Base-by-base conservation (phyloP, 768 basidiomycete species). In the Tulasnella calospora region DNA sequence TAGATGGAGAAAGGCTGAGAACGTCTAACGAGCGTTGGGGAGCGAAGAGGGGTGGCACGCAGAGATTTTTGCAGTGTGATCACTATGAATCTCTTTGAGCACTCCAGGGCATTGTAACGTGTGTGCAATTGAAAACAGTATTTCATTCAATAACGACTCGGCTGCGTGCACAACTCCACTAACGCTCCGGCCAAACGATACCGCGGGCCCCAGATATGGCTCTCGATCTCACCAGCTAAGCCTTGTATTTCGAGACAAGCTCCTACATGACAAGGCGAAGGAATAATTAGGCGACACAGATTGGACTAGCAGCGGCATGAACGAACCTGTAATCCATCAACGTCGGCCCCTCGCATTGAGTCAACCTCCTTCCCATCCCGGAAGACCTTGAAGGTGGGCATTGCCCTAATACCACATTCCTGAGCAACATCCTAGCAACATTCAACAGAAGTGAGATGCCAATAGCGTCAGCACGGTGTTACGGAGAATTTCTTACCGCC, bases 1-100 rank as follows among this genome's bases (percentile, higher is more conserved):
- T 82, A 90, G 90, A 0, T 91, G 88, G 87, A 84, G 89, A 71
- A 87, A 87, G 79, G 88, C 86, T 35, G 86, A 88, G 76, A 90
- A 86, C 72, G 89, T 90, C 80, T 86, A 87, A 74, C 85, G 86
- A 70, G 87, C 89, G 10, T 81, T 89, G 40, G 87, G 89, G 81
- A 83, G 84, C 70, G 90, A 92, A 83, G 78, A 90, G 12, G 83
- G 78, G 1, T 91, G 89, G 80, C 91, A 91, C 80, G 84, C 88
- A 78, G 82, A 85, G 27, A 85, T 90, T 3, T 85, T 86, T n/a
- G n/a, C n/a, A 73, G 81, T 79, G 21, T 75, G 82, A 19, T 23
- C n/a, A 30, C 9, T 61, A 12, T 13, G 23, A n/a, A n/a, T 61
- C 17, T 3, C 46, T 2, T 46, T 21, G n/a, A 12, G 23, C n/a